A percentile compares a stretch with the other conserved stretches of the same genome.
Evolutionary conservation across 1,139 yeast species (phyloP).

Genomic region (Arxiozyma heterogenica): DNA sequence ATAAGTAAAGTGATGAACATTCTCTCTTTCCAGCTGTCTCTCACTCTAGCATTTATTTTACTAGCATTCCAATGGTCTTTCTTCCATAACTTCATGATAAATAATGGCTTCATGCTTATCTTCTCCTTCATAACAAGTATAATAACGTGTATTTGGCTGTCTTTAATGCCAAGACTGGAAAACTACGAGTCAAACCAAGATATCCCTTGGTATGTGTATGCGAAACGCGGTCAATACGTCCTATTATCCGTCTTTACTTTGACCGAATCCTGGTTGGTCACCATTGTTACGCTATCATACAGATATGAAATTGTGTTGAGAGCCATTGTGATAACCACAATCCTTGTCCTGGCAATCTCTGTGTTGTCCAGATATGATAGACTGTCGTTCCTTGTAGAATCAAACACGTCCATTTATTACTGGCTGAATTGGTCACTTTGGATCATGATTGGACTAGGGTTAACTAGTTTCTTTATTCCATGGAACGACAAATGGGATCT

Average conservation of each 20-base stretch:
- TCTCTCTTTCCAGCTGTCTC: slow-evolving; percentile 52
- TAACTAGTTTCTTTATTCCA: slow-evolving; percentile 54
- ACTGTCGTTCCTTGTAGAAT: slow-evolving; percentile 70
- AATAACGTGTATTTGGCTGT: slow-evolving; percentile 47
- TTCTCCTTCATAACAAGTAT: slow-evolving; percentile 51
- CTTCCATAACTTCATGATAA: slow-evolving; percentile 49
- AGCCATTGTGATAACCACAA: slow-evolving; percentile 60
- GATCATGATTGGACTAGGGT: slow-evolving; percentile 64
- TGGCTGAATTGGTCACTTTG: slow-evolving; percentile 51
- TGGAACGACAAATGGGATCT: slow-evolving; percentile 47
- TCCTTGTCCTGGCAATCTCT: slow-evolving; percentile 68
- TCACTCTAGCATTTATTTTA: slow-evolving; percentile 53
- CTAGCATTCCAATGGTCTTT: slow-evolving; percentile 41
- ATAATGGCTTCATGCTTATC: slow-evolving; percentile 52
- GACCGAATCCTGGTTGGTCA: slow-evolving; percentile 66
- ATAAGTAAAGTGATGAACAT: slow-evolving; percentile 72
- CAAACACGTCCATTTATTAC: slow-evolving; percentile 39
- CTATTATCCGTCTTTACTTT: slow-evolving; percentile 60
- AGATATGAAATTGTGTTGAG: slow-evolving; percentile 60
- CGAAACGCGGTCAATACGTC: slow-evolving; percentile 39
- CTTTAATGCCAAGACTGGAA: slow-evolving; percentile 49
- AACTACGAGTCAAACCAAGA: slow-evolving; percentile 40
- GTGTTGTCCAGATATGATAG: slow-evolving; percentile 73
- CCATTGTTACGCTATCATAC: slow-evolving; percentile 55
- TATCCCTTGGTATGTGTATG: slow-evolving; percentile 28